A percentile compares a stretch with the other conserved stretches of the same genome.
These are phyloP conservation scores for Coemansia sp. DNA, from an alignment of 192 early-diverging fungal genomes.

Conservation along the genomic window DNA sequence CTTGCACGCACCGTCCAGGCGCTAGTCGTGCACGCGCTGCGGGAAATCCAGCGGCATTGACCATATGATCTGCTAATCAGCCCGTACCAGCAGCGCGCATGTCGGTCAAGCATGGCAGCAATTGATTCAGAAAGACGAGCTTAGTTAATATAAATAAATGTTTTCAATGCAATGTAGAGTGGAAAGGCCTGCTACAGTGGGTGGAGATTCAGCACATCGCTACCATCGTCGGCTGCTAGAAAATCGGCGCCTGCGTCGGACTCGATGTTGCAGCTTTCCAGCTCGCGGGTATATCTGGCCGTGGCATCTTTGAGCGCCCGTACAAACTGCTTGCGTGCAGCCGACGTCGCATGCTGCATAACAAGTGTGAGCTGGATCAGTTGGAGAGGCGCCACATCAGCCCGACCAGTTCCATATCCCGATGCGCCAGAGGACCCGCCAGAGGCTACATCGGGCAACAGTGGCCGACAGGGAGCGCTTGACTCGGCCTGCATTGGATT, in stretches of 20 bases:
- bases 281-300: slow-evolving; percentile 5
- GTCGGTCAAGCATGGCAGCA: too few relatives aligned
- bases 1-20: too few relatives aligned
- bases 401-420: background rate
- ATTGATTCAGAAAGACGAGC: too few relatives aligned
- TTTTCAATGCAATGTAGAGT: background rate
- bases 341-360: slow-evolving; percentile 42
- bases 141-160: too few relatives aligned
- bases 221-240: slow-evolving; percentile 21
- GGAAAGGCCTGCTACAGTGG: slow-evolving; percentile 12
- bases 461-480: background rate
- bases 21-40: too few relatives aligned
- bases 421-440: background rate
- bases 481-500: background rate
- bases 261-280: background rate
- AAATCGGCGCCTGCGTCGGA: slow-evolving; percentile 1
- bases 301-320: slow-evolving; percentile 40
- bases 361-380: slow-evolving; percentile 42
- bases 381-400: slow-evolving; percentile 6
- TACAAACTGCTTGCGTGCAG: slow-evolving; percentile 44
- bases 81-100: too few relatives aligned
- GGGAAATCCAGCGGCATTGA: too few relatives aligned
- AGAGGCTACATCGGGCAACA: background rate
- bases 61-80: too few relatives aligned
- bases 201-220: slow-evolving; percentile 34